Evolutionary conservation across 2,329 filamentous ascomycete genomes (phyloP), one percentile per base, ranked within the genome.

Genomic region (Monilinia fructigena): DNA sequence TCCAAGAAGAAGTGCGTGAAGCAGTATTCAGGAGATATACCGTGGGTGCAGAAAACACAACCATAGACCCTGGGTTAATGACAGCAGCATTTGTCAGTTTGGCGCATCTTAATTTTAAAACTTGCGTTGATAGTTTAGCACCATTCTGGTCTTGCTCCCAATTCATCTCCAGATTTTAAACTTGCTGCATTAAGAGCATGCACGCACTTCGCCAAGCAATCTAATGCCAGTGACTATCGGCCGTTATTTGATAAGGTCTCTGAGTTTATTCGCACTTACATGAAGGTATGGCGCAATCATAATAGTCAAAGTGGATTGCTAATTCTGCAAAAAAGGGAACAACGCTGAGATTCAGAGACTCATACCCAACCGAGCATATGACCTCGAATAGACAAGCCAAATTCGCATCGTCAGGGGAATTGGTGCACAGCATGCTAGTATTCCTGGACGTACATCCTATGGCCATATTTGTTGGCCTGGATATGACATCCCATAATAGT

Each of bases 1-100:
- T 90, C 11, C 87, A 90, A 72, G 86, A 89, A 72, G 88, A 90
- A 75, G 82, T 90, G 56, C 82, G 83, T 56, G 87, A 89, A 72
- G 85, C 86, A 56, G 83, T 89, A 5, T 89, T 90, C 72, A 82
- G 84, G 66, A 82, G 82, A 45, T 78, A 82, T 55, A 76, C 80
- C 3, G 76, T 80, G 1, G 79, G 79, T 14, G 74, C 79, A 50
- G 83, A 87, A 35, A 76, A 78, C n/a, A 75, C 78, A 31, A 76
- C 80, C 40, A 86, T 89, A 70, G 86, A 89, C 66, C 84, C 86
- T 74, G 83, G 88, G 67, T 80, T 89, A 72, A 86, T 89, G 77
- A 89, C 87, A 20, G 86, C 86, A 48, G 83, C 87, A 4, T 88
- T 90, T 74, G 86, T 90, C 66, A 87, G 85, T 74, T 78, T 90